Evolutionary conservation across 345 rosid species (phyloP), one percentile per base, ranked within the genome.

Genomic region (Turritis glabra): DNA sequence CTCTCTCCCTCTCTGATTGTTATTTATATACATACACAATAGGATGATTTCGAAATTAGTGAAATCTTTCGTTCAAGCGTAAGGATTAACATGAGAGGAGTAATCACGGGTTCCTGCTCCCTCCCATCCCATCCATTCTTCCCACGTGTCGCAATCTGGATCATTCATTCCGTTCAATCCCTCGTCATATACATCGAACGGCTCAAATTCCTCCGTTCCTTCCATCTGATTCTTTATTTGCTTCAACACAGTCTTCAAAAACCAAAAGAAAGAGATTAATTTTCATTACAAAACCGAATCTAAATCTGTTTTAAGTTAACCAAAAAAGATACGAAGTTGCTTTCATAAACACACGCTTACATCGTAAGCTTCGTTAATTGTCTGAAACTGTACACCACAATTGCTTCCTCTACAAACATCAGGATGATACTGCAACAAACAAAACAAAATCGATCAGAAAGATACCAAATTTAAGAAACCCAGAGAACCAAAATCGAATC

Each of bases 51-150:
- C 18, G 2, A 33, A 76, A 54, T 53, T 17, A 19, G 46, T 35
- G 66, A 50, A 29, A 43, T 33, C 26, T 0, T 5, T 7, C 17
- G 13, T 40, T 72, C 69, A 90, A 59, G 89, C 83, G 77, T 88
- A 88, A 66, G 97, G 98, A 80, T 89, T 93, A 19, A 91, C 70
- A 40, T 94, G 98, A 7, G 96, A 88, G 5, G 97, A 57, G 76
- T 91, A 94, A 61, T 86, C 96, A 0, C 91, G 71, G 22, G 89
- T 89, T 23, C 97, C 96, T 35, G 92, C 98, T 32, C 98, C 97
- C 82, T 94, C 98, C 95, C 97, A 94, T 12, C 96, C 97, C 98
- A 94, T 94, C 97, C 98, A 94, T 69, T 89, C 97, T 11, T 94
- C 98, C 97, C 98, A 91, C 74, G 92, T 41, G 27, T 87, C 97